These are phyloP conservation scores for Colletotrichum musae DNA, from an alignment of 2,329 filamentous ascomycete species.

Conservation along the genomic window DNA sequence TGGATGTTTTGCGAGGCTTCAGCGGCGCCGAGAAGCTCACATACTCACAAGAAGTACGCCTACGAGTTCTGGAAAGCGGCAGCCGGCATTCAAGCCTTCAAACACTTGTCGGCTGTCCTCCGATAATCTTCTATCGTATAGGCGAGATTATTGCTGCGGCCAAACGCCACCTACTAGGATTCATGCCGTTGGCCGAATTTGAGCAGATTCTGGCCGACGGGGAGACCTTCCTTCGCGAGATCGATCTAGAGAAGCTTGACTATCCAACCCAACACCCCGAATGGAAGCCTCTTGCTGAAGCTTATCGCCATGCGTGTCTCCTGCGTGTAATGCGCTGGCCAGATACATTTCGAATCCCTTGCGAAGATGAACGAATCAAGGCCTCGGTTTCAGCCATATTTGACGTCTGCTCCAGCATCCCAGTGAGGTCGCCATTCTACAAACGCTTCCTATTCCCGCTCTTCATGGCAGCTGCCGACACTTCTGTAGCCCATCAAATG, in stretches of 20 bases:
- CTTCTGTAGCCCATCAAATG: slow-evolving; percentile 44
- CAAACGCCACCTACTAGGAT: slow-evolving; percentile 40
- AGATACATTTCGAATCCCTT: slow-evolving; percentile 45
- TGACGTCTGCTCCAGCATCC: slow-evolving; percentile 44
- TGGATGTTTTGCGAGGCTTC: slow-evolving; percentile 49
- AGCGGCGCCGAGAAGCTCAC: slow-evolving; percentile 50
- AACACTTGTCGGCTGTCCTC: slow-evolving; percentile 47
- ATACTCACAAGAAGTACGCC: slow-evolving; percentile 45
- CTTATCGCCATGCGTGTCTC: slow-evolving; percentile 49
- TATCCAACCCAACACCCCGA: slow-evolving; percentile 47
- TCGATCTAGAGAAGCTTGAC: slow-evolving; percentile 44
- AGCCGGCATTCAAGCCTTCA: slow-evolving; percentile 44
- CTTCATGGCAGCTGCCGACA: slow-evolving; percentile 47
- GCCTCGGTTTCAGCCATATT: slow-evolving; percentile 45
- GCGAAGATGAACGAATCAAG: slow-evolving; percentile 44
- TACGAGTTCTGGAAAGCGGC: slow-evolving; percentile 44
- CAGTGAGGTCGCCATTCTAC: slow-evolving; percentile 45
- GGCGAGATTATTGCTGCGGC: slow-evolving; percentile 45
- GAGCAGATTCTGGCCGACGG: slow-evolving; percentile 39
- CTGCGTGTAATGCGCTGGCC: slow-evolving; percentile 47
- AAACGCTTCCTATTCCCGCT: slow-evolving; percentile 48
- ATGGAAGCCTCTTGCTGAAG: slow-evolving; percentile 48
- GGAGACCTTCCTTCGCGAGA: slow-evolving; percentile 46
- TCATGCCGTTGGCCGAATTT: slow-evolving; percentile 32
- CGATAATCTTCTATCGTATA: slow-evolving; percentile 45